phyloP scores from a whole-genome alignment of 345 rosid species.

The Camelina neglecta region DNA sequence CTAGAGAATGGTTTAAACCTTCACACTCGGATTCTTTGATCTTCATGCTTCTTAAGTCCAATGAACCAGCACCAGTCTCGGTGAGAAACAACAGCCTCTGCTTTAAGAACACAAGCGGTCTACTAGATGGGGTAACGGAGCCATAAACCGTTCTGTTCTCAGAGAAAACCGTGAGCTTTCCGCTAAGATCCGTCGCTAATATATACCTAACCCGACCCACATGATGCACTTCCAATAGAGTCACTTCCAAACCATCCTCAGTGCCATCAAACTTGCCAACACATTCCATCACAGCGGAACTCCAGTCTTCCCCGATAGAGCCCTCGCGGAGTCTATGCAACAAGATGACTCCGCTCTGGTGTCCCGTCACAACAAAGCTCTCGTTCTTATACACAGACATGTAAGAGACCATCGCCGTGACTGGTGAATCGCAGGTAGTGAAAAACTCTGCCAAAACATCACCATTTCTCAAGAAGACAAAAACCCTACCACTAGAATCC shows the following conservation, averaged over 20 bases:
- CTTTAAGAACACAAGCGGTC: conserved; percentile 83
- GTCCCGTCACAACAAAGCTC: conserved; percentile 80
- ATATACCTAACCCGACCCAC: conserved; percentile 83
- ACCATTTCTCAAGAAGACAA: conserved; percentile 77
- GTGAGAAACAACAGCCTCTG: conserved; percentile 95
- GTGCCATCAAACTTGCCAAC: conserved; percentile 52
- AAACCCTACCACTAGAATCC: conserved; percentile 75
- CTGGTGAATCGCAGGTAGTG: conserved; percentile 59
- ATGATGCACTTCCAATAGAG: conserved; percentile 82
- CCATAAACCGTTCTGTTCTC: conserved; percentile 80
- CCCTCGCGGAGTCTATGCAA: conserved; percentile 71
- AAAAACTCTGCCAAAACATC: conserved; percentile 72
- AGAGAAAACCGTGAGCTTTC: conserved; percentile 66
- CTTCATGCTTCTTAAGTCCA: conserved; percentile 89
- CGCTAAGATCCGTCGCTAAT: conserved; percentile 63
- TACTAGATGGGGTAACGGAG: conserved; percentile 60
- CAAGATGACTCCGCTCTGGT: conserved; percentile 66
- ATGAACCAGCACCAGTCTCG: conserved; percentile 88
- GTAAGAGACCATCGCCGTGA: conserved; percentile 79
- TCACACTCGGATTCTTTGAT: conserved; percentile 86
- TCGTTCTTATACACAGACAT: conserved; percentile 75
- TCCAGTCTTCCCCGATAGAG: conserved; percentile 68
- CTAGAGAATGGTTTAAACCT: conserved; percentile 75
- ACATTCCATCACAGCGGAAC: conserved; percentile 57
- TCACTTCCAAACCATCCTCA: conserved; percentile 54